These are phyloP conservation scores for Coniochaeta hoffmannii DNA, from an alignment of 2,329 filamentous ascomycete genomes.

Conservation along the genomic window DNA sequence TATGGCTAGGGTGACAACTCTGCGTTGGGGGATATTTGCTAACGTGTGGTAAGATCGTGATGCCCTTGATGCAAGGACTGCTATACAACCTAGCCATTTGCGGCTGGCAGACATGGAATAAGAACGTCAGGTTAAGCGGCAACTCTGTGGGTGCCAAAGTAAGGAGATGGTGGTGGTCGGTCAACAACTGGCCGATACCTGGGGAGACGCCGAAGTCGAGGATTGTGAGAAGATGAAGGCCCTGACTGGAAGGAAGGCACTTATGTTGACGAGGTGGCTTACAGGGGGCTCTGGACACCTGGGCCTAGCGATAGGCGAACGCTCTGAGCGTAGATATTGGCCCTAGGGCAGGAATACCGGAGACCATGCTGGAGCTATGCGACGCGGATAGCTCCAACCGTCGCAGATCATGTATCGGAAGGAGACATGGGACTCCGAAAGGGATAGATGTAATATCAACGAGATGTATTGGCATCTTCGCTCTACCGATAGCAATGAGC, in stretches of 20 bases:
- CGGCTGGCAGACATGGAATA: conserved; percentile 90
- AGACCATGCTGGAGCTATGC: too few relatives aligned
- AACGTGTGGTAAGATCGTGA: conserved; percentile 52
- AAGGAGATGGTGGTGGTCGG: conserved; percentile 88
- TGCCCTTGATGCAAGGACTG: conserved; percentile 81
- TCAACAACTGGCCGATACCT: conserved; percentile 83
- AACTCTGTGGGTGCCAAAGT: conserved; percentile 68
- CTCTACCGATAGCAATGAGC: not conserved
- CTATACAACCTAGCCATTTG: conserved; percentile 79
- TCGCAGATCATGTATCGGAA: too few relatives aligned
- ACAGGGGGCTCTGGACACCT: not conserved
- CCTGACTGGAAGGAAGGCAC: not conserved
- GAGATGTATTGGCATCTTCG: not conserved
- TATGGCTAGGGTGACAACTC: conserved; percentile 28
- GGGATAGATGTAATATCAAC: not conserved
- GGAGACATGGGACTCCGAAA: too few relatives aligned
- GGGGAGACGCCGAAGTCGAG: conserved; percentile 15
- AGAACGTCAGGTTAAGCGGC: conserved; percentile 67
- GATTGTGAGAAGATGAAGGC: not conserved
- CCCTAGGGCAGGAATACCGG: too few relatives aligned
- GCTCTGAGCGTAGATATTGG: too few relatives aligned
- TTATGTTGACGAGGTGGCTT: not conserved
- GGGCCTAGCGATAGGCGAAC: too few relatives aligned
- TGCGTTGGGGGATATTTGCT: not conserved
- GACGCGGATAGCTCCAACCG: too few relatives aligned